These are phyloP conservation scores for Xanthoconium separans DNA, from an alignment of 1,284 basidiomycete genomes.

Conservation along the genomic window DNA sequence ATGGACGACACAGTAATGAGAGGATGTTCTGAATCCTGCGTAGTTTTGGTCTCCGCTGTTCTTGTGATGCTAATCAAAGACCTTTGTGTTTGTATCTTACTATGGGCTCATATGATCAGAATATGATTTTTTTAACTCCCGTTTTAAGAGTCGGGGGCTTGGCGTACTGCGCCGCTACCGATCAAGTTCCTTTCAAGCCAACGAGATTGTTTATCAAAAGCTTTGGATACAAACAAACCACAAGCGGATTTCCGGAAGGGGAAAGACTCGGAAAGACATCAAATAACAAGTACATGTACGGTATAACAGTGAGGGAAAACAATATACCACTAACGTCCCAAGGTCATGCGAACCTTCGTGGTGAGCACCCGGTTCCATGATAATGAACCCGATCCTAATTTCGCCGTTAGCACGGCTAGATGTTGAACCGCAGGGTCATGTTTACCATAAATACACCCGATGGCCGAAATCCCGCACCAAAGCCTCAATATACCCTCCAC, in stretches of 20 bases:
- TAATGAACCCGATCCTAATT: conserved; percentile 1
- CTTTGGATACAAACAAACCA: conserved; percentile 15
- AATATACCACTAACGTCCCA: not conserved
- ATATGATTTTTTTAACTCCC: too few species aligned
- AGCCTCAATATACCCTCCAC: not conserved
- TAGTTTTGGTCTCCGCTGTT: too few species aligned
- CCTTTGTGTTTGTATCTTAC: too few species aligned
- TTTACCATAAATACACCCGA: conserved; percentile 15
- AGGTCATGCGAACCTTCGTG: not conserved
- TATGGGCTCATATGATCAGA: too few species aligned
- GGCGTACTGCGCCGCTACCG: too few species aligned
- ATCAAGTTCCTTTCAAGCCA: too few species aligned
- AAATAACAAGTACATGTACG: conserved; percentile 7
- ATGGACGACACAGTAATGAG: too few species aligned
- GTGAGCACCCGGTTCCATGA: not conserved
- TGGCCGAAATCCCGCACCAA: not conserved
- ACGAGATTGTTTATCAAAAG: conserved; percentile 14
- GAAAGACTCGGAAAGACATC: not conserved
- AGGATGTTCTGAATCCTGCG: too few species aligned
- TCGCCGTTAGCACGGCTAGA: conserved; percentile 3
- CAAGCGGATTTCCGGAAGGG: not conserved
- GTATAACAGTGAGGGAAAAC: not conserved
- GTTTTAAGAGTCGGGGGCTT: too few species aligned
- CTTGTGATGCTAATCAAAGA: too few species aligned
- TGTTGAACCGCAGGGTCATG: not conserved